phyloP scores from a whole-genome alignment of 2,329 filamentous ascomycete species.

The Claviceps maximensis region DNA sequence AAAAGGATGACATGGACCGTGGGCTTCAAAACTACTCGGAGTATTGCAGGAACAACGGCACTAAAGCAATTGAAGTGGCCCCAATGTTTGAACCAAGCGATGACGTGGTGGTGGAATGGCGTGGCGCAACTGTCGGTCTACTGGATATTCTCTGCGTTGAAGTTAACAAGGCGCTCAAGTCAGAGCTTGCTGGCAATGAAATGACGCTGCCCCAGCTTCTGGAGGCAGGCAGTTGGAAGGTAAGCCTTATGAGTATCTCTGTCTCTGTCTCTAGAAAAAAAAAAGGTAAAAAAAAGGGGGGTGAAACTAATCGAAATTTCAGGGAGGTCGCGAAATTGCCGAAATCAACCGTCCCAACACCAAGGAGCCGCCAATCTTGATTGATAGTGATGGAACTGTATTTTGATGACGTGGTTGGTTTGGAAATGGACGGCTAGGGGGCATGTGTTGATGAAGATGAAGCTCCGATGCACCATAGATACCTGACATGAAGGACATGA shows the following conservation, averaged over 20 bases:
- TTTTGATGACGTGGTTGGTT: slow-evolving; percentile 44
- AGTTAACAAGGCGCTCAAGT: slow-evolving; percentile 49
- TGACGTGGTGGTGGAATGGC: slow-evolving; percentile 52
- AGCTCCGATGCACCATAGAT: background rate
- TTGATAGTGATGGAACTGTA: slow-evolving; percentile 90
- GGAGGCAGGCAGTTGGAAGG: slow-evolving; percentile 97
- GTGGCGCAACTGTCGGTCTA: slow-evolving; percentile 48
- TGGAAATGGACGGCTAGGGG: background rate
- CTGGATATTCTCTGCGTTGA: slow-evolving; percentile 40
- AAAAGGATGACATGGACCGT: slow-evolving; percentile 53
- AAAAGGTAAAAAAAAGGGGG: background rate
- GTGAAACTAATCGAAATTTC: background rate
- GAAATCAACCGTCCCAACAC: slow-evolving; percentile 93
- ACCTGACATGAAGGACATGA: background rate
- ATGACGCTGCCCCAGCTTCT: slow-evolving; percentile 78
- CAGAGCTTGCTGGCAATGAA: slow-evolving; percentile 52
- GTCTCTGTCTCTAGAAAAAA: too few species aligned
- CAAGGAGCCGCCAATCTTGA: slow-evolving; percentile 91
- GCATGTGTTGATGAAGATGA: background rate
- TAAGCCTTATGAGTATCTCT: slow-evolving; percentile 25
- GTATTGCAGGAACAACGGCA: slow-evolving; percentile 59
- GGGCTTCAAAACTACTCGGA: slow-evolving; percentile 51
- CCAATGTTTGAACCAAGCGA: slow-evolving; percentile 46
- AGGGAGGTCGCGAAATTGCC: slow-evolving; percentile 89
- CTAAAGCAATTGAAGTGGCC: slow-evolving; percentile 42